A percentile compares a stretch with the other conserved stretches of the same genome.
Conservation (phyloP, 768 basidiomycete species). For the Inosperma sp. region DNA sequence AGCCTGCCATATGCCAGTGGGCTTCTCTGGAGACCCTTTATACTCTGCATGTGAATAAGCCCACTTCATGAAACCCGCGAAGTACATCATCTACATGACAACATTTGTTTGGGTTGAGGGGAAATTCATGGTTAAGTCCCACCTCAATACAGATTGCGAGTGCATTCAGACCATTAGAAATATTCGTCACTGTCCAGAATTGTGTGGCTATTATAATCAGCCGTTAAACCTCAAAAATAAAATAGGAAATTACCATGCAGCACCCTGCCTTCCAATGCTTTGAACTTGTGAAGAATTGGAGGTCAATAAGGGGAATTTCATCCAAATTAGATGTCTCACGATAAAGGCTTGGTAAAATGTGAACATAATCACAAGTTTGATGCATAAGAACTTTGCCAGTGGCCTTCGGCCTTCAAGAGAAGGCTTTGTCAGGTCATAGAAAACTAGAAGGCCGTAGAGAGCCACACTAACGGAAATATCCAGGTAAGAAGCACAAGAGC, state of each 20-base stretch:
- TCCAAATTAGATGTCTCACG: slow-evolving; percentile 34
- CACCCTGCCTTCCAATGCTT: slow-evolving; percentile 58
- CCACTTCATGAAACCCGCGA: slow-evolving; percentile 75
- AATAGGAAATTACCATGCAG: slow-evolving; percentile 51
- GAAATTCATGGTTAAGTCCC: slow-evolving; percentile 8
- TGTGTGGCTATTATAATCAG: slow-evolving; percentile 48
- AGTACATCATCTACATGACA: slow-evolving; percentile 72
- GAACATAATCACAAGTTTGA: slow-evolving; percentile 84
- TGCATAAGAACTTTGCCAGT: slow-evolving; percentile 78
- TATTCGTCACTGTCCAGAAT: slow-evolving; percentile 82
- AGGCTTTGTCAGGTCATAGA: slow-evolving; percentile 76
- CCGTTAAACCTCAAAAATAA: not conserved
- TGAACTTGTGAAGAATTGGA: slow-evolving; percentile 46
- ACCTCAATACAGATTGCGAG: slow-evolving; percentile 83
- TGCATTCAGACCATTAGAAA: slow-evolving; percentile 79
- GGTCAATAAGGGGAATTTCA: not conserved
- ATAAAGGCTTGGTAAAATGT: slow-evolving; percentile 85
- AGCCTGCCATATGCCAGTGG: slow-evolving; percentile 58
- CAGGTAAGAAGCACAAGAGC: not conserved
- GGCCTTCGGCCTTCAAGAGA: slow-evolving; percentile 73
- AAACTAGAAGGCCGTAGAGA: slow-evolving; percentile 78
- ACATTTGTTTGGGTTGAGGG: not conserved
- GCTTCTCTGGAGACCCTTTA: slow-evolving; percentile 32
- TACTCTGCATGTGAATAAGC: slow-evolving; percentile 76
- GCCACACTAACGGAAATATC: slow-evolving; percentile 51